Conservation (phyloP, 2,329 filamentous ascomycete species). For the Arthrobotrys entomopaga region DNA sequence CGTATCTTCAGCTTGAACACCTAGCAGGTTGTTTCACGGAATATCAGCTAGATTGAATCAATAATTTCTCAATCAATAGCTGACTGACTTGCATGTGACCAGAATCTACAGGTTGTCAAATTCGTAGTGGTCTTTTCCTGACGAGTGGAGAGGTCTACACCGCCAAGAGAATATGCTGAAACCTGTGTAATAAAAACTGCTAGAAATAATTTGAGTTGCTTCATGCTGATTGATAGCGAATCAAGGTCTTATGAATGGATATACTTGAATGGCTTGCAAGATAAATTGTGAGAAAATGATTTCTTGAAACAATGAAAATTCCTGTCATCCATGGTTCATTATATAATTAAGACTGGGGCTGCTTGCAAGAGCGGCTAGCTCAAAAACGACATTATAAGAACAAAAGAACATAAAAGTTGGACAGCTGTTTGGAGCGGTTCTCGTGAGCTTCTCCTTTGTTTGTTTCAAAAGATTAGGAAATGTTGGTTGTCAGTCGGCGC, state of each 20-base stretch:
- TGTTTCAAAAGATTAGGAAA: conserved; percentile 15
- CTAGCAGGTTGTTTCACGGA: conserved; percentile 6
- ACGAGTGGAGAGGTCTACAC: background rate
- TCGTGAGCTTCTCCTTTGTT: conserved; percentile 29
- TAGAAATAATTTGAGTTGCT: conserved; percentile 10
- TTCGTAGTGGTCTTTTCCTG: conserved; percentile 5
- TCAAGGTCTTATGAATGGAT: background rate
- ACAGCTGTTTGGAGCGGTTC: background rate
- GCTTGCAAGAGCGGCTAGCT: background rate
- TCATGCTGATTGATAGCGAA: conserved; percentile 19
- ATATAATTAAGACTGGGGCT: background rate
- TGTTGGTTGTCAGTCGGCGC: background rate
- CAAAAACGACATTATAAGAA: background rate
- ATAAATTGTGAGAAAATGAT: background rate
- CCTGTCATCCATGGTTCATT: background rate
- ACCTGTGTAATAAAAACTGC: background rate
- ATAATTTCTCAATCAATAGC: background rate
- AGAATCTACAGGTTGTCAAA: conserved; percentile 30
- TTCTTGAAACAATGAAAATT: background rate
- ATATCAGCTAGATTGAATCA: too few relatives aligned
- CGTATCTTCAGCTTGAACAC: conserved; percentile 21
- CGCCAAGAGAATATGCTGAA: conserved; percentile 8
- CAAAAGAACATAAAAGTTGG: background rate
- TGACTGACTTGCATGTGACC: conserved; percentile 48
- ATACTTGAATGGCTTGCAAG: background rate